These are phyloP conservation scores for Starmerella vaccinii DNA, from an alignment of 805 yeast genomes.

Conservation along the genomic window DNA sequence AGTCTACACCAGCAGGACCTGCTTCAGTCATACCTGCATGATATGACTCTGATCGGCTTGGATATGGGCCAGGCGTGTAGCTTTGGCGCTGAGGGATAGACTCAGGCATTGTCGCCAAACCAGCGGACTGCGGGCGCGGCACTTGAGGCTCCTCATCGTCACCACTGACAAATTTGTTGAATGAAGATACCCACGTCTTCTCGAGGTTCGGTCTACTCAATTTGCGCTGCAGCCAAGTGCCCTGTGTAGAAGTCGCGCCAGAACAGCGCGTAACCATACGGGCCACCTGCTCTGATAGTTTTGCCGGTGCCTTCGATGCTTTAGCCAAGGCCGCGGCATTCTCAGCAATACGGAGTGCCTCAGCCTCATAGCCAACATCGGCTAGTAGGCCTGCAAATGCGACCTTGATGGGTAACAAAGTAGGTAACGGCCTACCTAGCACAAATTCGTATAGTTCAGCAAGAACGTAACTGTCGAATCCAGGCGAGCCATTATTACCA, in stretches of 20 bases:
- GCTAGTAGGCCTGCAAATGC: conserved; percentile 59
- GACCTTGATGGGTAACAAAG: conserved; percentile 50
- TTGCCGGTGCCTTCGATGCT: conserved; percentile 16
- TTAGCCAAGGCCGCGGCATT: conserved; percentile 11
- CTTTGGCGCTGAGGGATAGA: conserved; percentile 11
- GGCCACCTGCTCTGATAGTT: conserved; percentile 42
- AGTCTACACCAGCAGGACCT: neutral
- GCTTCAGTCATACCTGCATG: neutral
- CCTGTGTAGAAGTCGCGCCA: conserved; percentile 31
- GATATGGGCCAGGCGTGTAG: conserved; percentile 17
- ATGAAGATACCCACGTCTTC: conserved; percentile 77
- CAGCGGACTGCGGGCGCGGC: conserved; percentile 2
- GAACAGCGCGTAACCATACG: conserved; percentile 19
- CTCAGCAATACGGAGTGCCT: conserved; percentile 39
- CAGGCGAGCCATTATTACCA: conserved; percentile 12
- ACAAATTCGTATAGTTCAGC: conserved; percentile 63
- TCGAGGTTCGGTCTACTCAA: conserved; percentile 47
- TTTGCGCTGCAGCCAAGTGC: conserved; percentile 59
- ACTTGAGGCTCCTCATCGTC: conserved; percentile 42
- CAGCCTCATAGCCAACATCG: conserved; percentile 50
- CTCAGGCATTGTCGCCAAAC: neutral
- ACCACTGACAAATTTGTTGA: conserved; percentile 73
- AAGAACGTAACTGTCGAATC: conserved; percentile 40
- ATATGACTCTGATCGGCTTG: neutral
- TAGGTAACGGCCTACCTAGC: conserved; percentile 30